phyloP scores from a whole-genome alignment of 345 rosid genomes.

The Streptanthus diversifolius region DNA sequence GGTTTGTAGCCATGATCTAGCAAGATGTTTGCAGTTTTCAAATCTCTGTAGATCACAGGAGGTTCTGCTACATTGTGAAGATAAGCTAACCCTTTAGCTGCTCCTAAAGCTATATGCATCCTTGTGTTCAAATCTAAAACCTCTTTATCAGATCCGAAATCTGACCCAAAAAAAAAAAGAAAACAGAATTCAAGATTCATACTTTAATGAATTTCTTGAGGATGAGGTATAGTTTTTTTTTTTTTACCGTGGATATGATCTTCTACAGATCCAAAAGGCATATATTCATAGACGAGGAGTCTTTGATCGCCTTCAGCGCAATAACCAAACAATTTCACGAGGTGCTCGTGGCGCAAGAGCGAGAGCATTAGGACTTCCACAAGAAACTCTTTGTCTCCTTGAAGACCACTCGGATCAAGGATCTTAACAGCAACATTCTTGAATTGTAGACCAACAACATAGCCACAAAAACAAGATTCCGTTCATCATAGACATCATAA shows the following conservation, averaged over 20 bases:
- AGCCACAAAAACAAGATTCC: not conserved
- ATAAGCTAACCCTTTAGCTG: slow-evolving; percentile 57
- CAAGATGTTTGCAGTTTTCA: slow-evolving; percentile 61
- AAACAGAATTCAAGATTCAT: not conserved
- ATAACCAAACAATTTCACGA: slow-evolving; percentile 65
- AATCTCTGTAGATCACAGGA: slow-evolving; percentile 60
- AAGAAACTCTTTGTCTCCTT: slow-evolving; percentile 83
- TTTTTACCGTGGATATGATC: slow-evolving; percentile 56
- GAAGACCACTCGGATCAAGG: slow-evolving; percentile 54
- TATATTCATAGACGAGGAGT: slow-evolving; percentile 65
- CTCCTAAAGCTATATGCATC: slow-evolving; percentile 58
- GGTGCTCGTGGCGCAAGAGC: slow-evolving; percentile 59
- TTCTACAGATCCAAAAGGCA: slow-evolving; percentile 71
- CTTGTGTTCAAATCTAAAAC: slow-evolving; percentile 62
- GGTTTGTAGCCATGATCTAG: slow-evolving; percentile 46
- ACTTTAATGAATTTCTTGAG: not conserved
- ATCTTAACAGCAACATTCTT: slow-evolving; percentile 60
- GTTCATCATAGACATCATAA: not conserved
- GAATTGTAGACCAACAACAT: slow-evolving; percentile 4
- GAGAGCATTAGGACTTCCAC: slow-evolving; percentile 91
- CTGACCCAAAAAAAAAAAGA: slow-evolving; percentile 22
- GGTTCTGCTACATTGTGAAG: slow-evolving; percentile 55
- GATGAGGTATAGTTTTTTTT: not conserved
- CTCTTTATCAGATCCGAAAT: slow-evolving; percentile 31
- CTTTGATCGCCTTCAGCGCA: slow-evolving; percentile 77